phyloP scores from a whole-genome alignment of 768 basidiomycete genomes.

The Naganishia vaughanmartiniae region DNA sequence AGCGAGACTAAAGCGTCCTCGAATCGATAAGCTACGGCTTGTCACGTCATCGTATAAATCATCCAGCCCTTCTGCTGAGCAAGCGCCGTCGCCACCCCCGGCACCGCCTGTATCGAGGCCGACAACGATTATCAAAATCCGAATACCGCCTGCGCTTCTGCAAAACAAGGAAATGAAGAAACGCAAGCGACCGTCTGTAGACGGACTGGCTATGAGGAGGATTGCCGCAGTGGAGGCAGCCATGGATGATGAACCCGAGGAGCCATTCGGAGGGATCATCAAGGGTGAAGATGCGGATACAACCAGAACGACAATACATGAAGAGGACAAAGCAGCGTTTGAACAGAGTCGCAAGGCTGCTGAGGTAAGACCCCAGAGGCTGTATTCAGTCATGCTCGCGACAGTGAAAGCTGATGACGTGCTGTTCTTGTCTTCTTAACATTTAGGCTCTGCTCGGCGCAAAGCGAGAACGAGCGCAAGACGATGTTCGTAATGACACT shows the following conservation, averaged over 20 bases:
- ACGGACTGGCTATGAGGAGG: neutral
- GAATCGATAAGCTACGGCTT: constrained; percentile 12
- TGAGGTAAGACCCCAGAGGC: constrained; percentile 59
- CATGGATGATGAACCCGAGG: constrained; percentile 48
- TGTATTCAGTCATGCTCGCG: neutral
- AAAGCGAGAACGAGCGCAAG: constrained; percentile 7
- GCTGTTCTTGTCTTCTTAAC: neutral
- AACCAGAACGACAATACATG: constrained; percentile 63
- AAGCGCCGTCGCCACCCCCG: neutral
- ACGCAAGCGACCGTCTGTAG: neutral
- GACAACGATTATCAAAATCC: constrained; percentile 23
- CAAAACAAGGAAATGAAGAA: constrained; percentile 19
- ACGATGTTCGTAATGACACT: constrained; percentile 10
- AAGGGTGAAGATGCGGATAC: constrained; percentile 68
- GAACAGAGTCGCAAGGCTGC: constrained; percentile 68
- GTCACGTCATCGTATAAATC: neutral
- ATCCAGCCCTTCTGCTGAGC: neutral
- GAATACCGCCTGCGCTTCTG: constrained; percentile 6
- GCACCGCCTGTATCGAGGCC: neutral
- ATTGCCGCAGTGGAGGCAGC: constrained; percentile 59
- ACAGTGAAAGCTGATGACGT: neutral
- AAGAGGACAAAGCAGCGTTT: constrained; percentile 66
- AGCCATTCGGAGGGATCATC: constrained; percentile 83
- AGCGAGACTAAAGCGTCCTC: neutral
- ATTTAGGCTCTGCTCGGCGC: constrained; percentile 20